Percentiles rank a stretch among this genome's conserved stretches.
phyloP scores from a whole-genome alignment of 371 early-diverging fungal species.

The Haplosporangium sp. region DNA sequence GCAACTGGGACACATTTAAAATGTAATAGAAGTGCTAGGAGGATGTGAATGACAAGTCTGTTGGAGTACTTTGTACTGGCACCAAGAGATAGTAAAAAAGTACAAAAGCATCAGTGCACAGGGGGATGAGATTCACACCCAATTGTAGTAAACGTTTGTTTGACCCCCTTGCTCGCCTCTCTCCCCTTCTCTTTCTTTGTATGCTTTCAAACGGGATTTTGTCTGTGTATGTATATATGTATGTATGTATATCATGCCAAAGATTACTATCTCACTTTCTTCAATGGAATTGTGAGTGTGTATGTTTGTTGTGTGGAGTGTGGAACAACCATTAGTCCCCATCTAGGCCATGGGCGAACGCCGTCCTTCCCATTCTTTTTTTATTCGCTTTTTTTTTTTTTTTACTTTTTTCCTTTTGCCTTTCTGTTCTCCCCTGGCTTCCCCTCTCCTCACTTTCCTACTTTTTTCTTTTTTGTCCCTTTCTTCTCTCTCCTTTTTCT shows the following conservation, averaged over 20 bases:
- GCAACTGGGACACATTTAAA: not conserved
- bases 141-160: not conserved
- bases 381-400: no score
- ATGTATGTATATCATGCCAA: not conserved
- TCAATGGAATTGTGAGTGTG: not conserved
- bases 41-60: no score
- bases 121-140: not conserved
- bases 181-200: not conserved
- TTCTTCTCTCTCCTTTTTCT: no score
- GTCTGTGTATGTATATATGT: not conserved
- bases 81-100: not conserved
- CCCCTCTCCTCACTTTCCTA: no score
- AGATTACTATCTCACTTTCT: no score
- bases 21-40: not conserved
- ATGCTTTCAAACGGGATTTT: not conserved
- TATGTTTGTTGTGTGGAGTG: not conserved
- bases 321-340: no score
- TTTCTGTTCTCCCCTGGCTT: no score
- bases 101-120: not conserved
- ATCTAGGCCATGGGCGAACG: no score
- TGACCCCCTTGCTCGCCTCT: conserved; percentile 8
- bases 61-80: not conserved
- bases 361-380: no score
- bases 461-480: not conserved
- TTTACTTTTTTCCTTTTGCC: no score